A percentile compares a stretch with the other conserved stretches of the same genome.
phyloP scores from a whole-genome alignment of 2,329 filamentous ascomycete species.

The Nemania serpens region DNA sequence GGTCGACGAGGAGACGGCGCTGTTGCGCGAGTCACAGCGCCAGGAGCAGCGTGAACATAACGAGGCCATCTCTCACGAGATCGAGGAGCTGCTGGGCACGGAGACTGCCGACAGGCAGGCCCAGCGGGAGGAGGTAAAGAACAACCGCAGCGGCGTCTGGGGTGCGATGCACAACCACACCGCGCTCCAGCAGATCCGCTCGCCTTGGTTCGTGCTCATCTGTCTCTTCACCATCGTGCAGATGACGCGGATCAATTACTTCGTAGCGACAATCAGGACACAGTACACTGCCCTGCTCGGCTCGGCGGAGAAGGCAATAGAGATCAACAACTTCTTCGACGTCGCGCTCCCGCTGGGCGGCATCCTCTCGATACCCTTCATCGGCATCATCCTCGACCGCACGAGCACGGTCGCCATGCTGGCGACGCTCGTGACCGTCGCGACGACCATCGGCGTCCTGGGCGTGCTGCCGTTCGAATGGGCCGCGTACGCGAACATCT shows the following conservation, averaged over 20 bases:
- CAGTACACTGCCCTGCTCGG: conserved; percentile 80
- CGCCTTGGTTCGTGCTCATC: conserved; percentile 84
- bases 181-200: conserved; percentile 73
- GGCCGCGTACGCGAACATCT: conserved; percentile 76
- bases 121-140: conserved; percentile 70
- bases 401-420: conserved; percentile 75
- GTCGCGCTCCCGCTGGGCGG: conserved; percentile 83
- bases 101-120: conserved; percentile 65
- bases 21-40: conserved; percentile 59
- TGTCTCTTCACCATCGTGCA: conserved; percentile 78
- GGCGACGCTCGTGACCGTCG: conserved; percentile 68
- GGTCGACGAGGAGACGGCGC: conserved; percentile 60
- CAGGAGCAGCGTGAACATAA: conserved; percentile 63
- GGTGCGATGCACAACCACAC: conserved; percentile 78
- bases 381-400: conserved; percentile 78
- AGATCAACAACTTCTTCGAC: conserved; percentile 85
- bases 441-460: conserved; percentile 76
- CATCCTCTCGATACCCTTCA: conserved; percentile 83
- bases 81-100: conserved; percentile 74
- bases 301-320: conserved; percentile 62
- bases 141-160: conserved; percentile 78
- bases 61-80: conserved; percentile 68
- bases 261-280: conserved; percentile 81
- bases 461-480: conserved; percentile 71
- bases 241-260: conserved; percentile 88